Evolutionary conservation across 2,329 filamentous ascomycete species (phyloP).

Genomic region (Albophoma yamanashiensis): DNA sequence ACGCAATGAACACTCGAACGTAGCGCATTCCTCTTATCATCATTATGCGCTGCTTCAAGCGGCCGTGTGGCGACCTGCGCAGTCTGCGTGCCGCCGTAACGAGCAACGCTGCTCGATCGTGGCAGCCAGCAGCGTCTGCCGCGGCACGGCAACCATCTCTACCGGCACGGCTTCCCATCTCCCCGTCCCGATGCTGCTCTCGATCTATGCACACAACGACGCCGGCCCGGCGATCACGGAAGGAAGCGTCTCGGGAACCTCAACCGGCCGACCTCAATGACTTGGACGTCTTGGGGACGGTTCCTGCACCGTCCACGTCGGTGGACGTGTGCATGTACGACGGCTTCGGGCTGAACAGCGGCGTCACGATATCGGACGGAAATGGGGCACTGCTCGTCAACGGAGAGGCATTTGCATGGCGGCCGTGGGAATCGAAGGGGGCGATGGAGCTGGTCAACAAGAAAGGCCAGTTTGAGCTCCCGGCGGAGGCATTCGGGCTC

Average conservation of each 20-base stretch:
- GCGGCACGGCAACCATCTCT: not conserved
- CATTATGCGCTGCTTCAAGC: slow-evolving; percentile 10
- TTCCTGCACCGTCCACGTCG: slow-evolving; percentile 66
- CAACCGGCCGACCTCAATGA: slow-evolving; percentile 53
- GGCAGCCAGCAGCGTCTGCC: not conserved
- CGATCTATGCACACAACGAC: slow-evolving; percentile 7
- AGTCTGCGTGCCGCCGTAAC: slow-evolving; percentile 9
- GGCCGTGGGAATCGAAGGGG: slow-evolving; percentile 57
- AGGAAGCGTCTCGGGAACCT: slow-evolving; percentile 17
- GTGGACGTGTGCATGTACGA: slow-evolving; percentile 74
- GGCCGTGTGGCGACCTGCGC: slow-evolving; percentile 10
- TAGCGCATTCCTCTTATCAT: not conserved
- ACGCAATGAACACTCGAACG: not conserved
- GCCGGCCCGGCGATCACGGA: slow-evolving; percentile 6
- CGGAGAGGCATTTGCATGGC: slow-evolving; percentile 83
- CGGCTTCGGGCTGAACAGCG: slow-evolving; percentile 81
- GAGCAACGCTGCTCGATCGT: not conserved
- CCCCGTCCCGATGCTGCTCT: not conserved
- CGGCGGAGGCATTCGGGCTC: slow-evolving; percentile 59
- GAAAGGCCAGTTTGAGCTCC: slow-evolving; percentile 74
- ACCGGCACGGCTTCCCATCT: not conserved
- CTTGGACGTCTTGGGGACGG: slow-evolving; percentile 69
- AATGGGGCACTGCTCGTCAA: slow-evolving; percentile 69
- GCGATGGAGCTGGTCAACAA: slow-evolving; percentile 51
- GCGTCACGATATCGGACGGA: slow-evolving; percentile 56